phyloP scores from a whole-genome alignment of 208 protist genomes.

The Leishmania amazonensis region DNA sequence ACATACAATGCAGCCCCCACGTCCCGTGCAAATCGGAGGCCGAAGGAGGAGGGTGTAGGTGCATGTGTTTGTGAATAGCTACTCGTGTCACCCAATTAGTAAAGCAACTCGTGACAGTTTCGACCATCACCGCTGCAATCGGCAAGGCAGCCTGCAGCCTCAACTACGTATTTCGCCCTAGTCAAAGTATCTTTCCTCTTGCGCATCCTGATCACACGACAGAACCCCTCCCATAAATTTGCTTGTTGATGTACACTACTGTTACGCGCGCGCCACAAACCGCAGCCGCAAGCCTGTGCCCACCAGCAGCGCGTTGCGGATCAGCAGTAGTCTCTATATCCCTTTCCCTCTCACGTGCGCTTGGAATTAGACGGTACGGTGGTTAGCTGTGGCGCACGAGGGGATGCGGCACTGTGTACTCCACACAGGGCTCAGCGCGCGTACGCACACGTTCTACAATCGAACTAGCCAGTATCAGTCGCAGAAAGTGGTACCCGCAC shows the following conservation, averaged over 20 bases:
- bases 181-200: no score
- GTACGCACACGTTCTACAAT: background rate
- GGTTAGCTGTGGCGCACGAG: background rate
- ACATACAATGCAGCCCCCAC: background rate
- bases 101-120: background rate
- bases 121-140: background rate
- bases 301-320: background rate
- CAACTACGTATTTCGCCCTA: background rate
- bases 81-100: background rate
- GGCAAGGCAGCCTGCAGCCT: background rate
- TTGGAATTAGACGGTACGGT: background rate
- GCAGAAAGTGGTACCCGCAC: background rate
- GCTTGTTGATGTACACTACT: background rate
- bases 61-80: background rate
- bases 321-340: background rate
- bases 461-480: background rate
- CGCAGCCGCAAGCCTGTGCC: background rate
- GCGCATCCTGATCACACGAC: background rate
- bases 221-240: no score
- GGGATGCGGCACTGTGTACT: background rate
- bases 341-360: background rate
- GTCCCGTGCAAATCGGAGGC: background rate
- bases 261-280: background rate
- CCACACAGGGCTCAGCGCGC: background rate
- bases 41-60: background rate